Percentiles rank a stretch among this genome's conserved stretches.
phyloP scores from a whole-genome alignment of 2,329 filamentous ascomycete genomes.

The Polychaeton citri region DNA sequence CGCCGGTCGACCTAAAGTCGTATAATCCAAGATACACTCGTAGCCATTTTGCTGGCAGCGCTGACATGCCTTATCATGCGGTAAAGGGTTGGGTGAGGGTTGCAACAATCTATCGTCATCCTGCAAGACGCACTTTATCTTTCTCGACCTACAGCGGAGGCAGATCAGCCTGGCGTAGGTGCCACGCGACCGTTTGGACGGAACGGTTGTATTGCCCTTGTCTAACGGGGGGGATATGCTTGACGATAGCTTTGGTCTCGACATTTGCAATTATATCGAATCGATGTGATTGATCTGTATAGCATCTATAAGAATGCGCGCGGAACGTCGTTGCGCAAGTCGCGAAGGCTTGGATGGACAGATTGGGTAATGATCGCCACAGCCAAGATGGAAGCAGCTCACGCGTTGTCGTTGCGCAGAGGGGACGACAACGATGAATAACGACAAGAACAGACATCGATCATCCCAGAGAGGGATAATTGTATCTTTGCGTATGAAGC shows the following conservation, averaged over 20 bases:
- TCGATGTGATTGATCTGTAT: no score
- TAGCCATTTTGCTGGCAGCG: slow-evolving; percentile 6
- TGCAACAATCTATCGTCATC: slow-evolving; percentile 1
- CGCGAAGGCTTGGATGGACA: neutral
- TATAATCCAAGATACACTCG: slow-evolving; percentile 9
- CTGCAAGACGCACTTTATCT: slow-evolving; percentile 9
- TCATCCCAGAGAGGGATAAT: no score
- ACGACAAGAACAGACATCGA: no score
- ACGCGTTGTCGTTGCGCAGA: no score
- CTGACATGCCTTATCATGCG: slow-evolving; percentile 4
- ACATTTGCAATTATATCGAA: no score
- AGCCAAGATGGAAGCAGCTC: no score
- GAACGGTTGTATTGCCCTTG: no score
- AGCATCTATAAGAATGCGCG: neutral
- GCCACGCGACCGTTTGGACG: slow-evolving; percentile 3
- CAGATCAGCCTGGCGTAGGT: slow-evolving; percentile 10
- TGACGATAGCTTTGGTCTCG: no score
- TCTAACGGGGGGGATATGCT: no score
- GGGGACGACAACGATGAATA: no score
- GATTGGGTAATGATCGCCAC: neutral
- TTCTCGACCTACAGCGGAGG: slow-evolving; percentile 7
- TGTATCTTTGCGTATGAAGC: no score
- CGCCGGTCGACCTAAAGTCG: slow-evolving; percentile 8
- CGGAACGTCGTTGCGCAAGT: neutral
- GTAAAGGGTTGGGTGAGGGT: slow-evolving; percentile 4